Conservation (phyloP, 805 yeast genomes). For the Sugiyamaella smithiae region DNA sequence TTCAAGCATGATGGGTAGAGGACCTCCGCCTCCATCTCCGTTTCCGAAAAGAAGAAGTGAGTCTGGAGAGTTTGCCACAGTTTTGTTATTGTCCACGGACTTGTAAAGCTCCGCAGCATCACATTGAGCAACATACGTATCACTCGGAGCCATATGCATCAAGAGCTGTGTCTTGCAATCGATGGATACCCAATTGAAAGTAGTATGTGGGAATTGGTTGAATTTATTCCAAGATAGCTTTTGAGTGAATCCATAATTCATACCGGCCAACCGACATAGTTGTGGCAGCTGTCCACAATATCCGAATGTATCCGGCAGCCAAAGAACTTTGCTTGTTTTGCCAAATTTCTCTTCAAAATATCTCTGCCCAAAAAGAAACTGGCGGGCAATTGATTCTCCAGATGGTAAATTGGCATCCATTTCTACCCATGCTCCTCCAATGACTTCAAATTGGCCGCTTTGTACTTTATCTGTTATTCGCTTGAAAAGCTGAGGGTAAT, state of each 20-base stretch:
- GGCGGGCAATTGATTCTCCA: constrained; percentile 77
- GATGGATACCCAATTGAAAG: constrained; percentile 80
- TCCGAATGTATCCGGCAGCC: constrained; percentile 90
- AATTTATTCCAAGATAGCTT: constrained; percentile 85
- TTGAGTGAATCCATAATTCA: constrained; percentile 71
- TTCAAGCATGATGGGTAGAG: constrained; percentile 75
- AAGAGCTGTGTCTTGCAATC: constrained; percentile 72
- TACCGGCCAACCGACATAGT: constrained; percentile 67
- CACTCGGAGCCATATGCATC: constrained; percentile 87
- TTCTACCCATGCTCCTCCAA: constrained; percentile 90
- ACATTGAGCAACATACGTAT: constrained; percentile 80
- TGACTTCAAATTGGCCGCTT: constrained; percentile 66
- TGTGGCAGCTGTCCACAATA: constrained; percentile 84
- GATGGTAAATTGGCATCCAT: constrained; percentile 82
- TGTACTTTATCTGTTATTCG: constrained; percentile 56
- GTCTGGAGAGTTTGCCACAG: constrained; percentile 62
- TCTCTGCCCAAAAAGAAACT: constrained; percentile 74
- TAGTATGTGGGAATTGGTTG: constrained; percentile 70
- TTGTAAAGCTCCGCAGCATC: constrained; percentile 78
- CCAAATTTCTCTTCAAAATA: constrained; percentile 70
- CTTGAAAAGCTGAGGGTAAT: constrained; percentile 73
- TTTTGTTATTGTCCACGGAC: constrained; percentile 66
- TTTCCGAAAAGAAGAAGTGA: constrained; percentile 72
- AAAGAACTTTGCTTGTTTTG: constrained; percentile 57
- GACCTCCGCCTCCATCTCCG: constrained; percentile 94